A percentile compares a stretch with the other conserved stretches of the same genome.
Conservation (phyloP, 352 stramenopile genomes). For the Globisporangium nunn region DNA sequence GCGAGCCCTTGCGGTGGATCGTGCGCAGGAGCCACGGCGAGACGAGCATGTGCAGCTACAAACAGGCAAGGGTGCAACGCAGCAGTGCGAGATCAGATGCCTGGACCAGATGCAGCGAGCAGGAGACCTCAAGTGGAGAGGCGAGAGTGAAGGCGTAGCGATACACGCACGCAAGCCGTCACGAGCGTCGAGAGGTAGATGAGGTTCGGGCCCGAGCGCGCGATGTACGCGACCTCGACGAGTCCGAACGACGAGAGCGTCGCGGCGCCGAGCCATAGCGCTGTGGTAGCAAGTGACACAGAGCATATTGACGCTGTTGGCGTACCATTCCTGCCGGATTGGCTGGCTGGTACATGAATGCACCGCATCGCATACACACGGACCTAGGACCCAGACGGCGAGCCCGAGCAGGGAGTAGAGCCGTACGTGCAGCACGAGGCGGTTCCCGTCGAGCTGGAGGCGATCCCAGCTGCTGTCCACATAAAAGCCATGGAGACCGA, state of each 20-base stretch:
- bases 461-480: constrained; percentile 52
- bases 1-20: constrained; percentile 56
- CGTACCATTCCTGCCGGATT: neutral
- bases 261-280: constrained; percentile 51
- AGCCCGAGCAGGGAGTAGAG: constrained; percentile 54
- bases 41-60: constrained; percentile 50
- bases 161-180: constrained; percentile 36
- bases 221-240: constrained; percentile 48
- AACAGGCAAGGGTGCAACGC: neutral
- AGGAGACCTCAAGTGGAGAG: neutral
- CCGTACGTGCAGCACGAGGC: constrained; percentile 60
- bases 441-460: constrained; percentile 54
- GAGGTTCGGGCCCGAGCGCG: constrained; percentile 38
- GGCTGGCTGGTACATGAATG: no score
- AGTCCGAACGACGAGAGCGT: constrained; percentile 57
- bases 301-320: no score
- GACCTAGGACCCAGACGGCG: constrained; percentile 38
- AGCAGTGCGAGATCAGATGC: neutral
- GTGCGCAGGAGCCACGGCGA: constrained; percentile 57
- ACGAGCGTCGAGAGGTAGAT: constrained; percentile 62
- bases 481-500: constrained; percentile 65
- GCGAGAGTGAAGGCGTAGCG: neutral
- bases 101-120: neutral
- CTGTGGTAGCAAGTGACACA: constrained; percentile 12
- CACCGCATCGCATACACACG: neutral